Base-by-base conservation (phyloP, 2,329 filamentous ascomycete genomes). In the Colletotrichum acutatum region DNA sequence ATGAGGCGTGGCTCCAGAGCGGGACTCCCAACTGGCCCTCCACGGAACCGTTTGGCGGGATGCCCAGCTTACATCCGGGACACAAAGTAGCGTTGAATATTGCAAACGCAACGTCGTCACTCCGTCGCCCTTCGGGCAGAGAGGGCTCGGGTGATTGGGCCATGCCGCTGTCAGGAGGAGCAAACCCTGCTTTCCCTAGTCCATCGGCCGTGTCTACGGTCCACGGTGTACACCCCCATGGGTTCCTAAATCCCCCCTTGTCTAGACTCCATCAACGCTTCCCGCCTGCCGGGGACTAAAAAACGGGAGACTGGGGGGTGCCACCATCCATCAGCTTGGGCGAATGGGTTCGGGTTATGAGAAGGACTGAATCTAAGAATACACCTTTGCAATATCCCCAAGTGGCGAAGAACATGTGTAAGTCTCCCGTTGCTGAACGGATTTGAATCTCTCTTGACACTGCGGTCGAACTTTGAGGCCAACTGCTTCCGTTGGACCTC, bases 391-490 rank as follows among this genome's bases (percentile, higher is more conserved):
- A 64, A 52, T 32, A 28, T 3, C 46, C 26, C 28, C 46, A 30
- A 37, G 66, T 70, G 60, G 70, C 66, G 28, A 69, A 37, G 22
- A 56, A 57, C 60, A 72, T 72, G 66, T 72, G 66, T 70, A 72
- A 70, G 66, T 72, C 60, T 70, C 70, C 66, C 22, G 70, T 72
- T 72, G 70, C 59, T 70, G 66, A 60, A 59, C 56, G n/a, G 12
- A 28, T 14, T 49, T 28, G 12, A n/a, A 30, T n/a, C 19, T 28
- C 14, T 28, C 46, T 30, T 16, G 28, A 61, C 60, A 22, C 54
- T 24, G 66, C 24, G 34, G 60, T 26, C 6, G 14, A 30, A 34
- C 24, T 12, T 34, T 58, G 12, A 28, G 53, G 32, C 49, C 2
- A 0, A 28, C 2, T 56, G 16, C 22, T 12, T 52, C 34, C 28